Percentiles rank a stretch among this genome's conserved stretches.
Evolutionary conservation across 1,284 basidiomycete genomes (phyloP).

Genomic region (Ceratobasidium sp.): DNA sequence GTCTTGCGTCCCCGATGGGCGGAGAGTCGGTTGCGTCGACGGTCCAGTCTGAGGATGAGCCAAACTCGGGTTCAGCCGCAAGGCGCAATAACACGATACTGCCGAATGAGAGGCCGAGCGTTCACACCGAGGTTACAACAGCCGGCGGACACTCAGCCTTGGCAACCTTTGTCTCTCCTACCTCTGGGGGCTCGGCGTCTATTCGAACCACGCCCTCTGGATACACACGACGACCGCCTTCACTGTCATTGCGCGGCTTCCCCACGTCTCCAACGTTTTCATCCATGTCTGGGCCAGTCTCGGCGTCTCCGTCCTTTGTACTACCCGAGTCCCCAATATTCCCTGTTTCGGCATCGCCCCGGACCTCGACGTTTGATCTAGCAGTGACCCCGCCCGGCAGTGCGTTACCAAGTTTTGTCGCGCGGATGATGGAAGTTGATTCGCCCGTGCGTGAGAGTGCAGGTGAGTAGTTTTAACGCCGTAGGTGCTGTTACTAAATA

Average conservation of each 20-base stretch:
- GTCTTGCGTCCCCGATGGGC: slow-evolving; percentile 6
- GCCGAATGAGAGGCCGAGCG: too few relatives aligned
- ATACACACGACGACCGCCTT: slow-evolving; percentile 7
- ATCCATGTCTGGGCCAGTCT: background rate
- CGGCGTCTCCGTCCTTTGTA: slow-evolving; percentile 3
- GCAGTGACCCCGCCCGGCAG: slow-evolving; percentile 36
- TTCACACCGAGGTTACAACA: background rate
- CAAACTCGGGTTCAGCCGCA: background rate
- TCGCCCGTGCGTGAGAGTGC: slow-evolving; percentile 38
- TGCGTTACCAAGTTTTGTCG: slow-evolving; percentile 38
- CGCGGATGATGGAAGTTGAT: slow-evolving; percentile 41
- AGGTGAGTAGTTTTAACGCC: background rate
- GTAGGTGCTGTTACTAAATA: background rate
- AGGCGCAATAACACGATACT: background rate
- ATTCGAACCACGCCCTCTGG: slow-evolving; percentile 18
- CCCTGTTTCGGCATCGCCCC: slow-evolving; percentile 28
- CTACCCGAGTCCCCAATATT: slow-evolving; percentile 13
- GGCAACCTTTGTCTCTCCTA: slow-evolving; percentile 14
- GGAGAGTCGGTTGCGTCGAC: slow-evolving; percentile 1
- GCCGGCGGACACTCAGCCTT: slow-evolving; percentile 7
- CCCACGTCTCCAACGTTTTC: slow-evolving; percentile 35
- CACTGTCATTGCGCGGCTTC: slow-evolving; percentile 11
- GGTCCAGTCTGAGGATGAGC: background rate
- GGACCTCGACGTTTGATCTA: slow-evolving; percentile 40
- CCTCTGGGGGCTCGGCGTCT: slow-evolving; percentile 22